Percentiles rank a stretch among this genome's conserved stretches.
Evolutionary conservation across 176 grass and related monocot species (phyloP).

Genomic region (Neostapfia colusana): DNA sequence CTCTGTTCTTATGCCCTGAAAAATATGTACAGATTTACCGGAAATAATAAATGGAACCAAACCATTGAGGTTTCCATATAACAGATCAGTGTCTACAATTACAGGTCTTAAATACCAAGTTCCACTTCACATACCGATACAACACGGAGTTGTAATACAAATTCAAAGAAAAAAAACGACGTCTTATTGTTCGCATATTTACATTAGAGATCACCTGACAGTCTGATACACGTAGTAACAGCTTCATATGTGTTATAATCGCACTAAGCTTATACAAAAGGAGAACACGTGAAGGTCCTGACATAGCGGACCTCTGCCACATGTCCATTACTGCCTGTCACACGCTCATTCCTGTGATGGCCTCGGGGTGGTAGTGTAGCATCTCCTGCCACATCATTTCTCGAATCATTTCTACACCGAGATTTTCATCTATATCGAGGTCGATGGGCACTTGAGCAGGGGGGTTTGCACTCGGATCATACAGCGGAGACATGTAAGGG

Average conservation of each 20-base stretch:
- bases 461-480: slow-evolving; percentile 54
- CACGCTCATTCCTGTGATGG: slow-evolving; percentile 29
- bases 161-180: background rate
- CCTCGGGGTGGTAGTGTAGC: slow-evolving; percentile 52
- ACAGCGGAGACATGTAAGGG: slow-evolving; percentile 57
- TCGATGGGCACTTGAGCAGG: slow-evolving; percentile 55
- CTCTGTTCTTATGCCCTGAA: background rate
- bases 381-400: slow-evolving; percentile 71
- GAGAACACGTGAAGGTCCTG: slow-evolving; percentile 34
- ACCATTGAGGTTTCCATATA: background rate
- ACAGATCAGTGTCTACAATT: slow-evolving; percentile 42
- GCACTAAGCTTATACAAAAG: slow-evolving; percentile 30
- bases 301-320: slow-evolving; percentile 11
- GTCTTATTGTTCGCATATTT: slow-evolving; percentile 51
- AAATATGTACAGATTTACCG: background rate
- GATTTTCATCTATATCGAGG: slow-evolving; percentile 56
- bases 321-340: slow-evolving; percentile 48
- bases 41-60: slow-evolving; percentile 3
- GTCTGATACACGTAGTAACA: slow-evolving; percentile 9
- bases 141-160: slow-evolving; percentile 40
- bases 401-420: slow-evolving; percentile 52
- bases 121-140: slow-evolving; percentile 30
- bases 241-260: slow-evolving; percentile 13
- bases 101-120: slow-evolving; percentile 29
- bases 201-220: slow-evolving; percentile 25